phyloP scores from a whole-genome alignment of 2,329 filamentous ascomycete species.

The Fusarium torreyae region DNA sequence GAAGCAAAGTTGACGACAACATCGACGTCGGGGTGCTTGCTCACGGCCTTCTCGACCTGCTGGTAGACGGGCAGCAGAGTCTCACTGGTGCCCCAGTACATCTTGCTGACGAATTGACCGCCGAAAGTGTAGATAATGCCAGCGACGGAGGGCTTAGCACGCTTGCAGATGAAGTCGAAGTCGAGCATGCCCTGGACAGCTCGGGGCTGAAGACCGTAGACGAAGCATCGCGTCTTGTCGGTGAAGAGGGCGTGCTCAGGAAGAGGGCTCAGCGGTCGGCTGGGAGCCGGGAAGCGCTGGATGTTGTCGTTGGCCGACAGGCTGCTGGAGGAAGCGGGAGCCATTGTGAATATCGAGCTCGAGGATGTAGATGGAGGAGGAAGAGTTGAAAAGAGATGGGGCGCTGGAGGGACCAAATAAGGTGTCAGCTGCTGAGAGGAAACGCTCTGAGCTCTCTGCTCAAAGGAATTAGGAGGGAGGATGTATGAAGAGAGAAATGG shows the following conservation, averaged over 20 bases:
- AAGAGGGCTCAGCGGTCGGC: constrained; percentile 90
- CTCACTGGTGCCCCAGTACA: constrained; percentile 99
- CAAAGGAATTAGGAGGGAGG: constrained; percentile 49
- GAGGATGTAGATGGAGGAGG: constrained; percentile 40
- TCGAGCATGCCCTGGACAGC: constrained; percentile 95
- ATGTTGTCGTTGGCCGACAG: constrained; percentile 98
- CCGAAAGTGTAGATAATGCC: constrained; percentile 99
- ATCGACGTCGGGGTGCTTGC: constrained; percentile 97
- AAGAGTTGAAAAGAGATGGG: constrained; percentile 29
- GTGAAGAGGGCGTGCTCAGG: constrained; percentile 95
- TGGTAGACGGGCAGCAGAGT: constrained; percentile 99
- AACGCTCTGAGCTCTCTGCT: constrained; percentile 50
- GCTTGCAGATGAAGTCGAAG: constrained; percentile 99
- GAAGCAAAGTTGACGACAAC: constrained; percentile 99
- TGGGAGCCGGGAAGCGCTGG: constrained; percentile 93
- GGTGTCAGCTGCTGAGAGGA: constrained; percentile 45
- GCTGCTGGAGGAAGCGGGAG: constrained; percentile 67
- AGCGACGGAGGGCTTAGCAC: constrained; percentile 93
- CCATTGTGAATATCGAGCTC: constrained; percentile 62
- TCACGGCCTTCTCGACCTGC: constrained; percentile 89
- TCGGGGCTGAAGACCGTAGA: constrained; percentile 98
- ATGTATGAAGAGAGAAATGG: constrained; percentile 44
- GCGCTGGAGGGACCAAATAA: constrained; percentile 45
- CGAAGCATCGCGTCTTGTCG: constrained; percentile 99
- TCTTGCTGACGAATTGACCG: constrained; percentile 99